phyloP scores from a whole-genome alignment of 495 filamentous ascomycete species.

The Penicillium desertorum region DNA sequence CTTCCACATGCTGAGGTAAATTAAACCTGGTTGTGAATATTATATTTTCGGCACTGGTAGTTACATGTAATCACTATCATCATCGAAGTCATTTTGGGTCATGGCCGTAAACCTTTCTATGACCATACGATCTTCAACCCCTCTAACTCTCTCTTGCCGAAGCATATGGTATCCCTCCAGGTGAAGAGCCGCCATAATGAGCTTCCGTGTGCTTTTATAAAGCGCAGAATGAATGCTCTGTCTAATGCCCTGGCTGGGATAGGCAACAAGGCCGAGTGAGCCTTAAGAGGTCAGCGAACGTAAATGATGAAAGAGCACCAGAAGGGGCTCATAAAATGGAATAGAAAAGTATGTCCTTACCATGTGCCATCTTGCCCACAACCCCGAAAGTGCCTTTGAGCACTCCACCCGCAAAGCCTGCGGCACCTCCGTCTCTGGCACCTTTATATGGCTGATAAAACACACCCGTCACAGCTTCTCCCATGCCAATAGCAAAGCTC shows the following conservation, averaged over 20 bases:
- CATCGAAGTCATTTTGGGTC: neutral
- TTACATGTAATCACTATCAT: neutral
- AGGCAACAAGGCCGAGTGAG: neutral
- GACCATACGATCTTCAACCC: neutral
- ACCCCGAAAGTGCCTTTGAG: conserved; percentile 74
- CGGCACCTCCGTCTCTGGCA: conserved; percentile 55
- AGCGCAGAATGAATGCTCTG: neutral
- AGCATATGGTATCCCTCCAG: neutral
- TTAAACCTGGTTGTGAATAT: neutral
- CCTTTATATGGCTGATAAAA: conserved; percentile 64
- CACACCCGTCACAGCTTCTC: conserved; percentile 70
- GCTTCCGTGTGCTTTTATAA: neutral
- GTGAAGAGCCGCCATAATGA: neutral
- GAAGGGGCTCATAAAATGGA: neutral
- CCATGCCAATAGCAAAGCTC: conserved; percentile 68
- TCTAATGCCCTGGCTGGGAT: neutral
- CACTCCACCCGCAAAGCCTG: conserved; percentile 63
- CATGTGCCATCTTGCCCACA: neutral
- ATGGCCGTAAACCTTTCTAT: neutral
- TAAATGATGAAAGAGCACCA: neutral
- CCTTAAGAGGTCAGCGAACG: neutral
- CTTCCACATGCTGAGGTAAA: neutral
- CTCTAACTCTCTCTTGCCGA: neutral
- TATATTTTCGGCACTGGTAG: neutral
- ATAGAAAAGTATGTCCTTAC: neutral